Base-by-base conservation (phyloP, 2,329 filamentous ascomycete genomes). In the Xylaria digitata region DNA sequence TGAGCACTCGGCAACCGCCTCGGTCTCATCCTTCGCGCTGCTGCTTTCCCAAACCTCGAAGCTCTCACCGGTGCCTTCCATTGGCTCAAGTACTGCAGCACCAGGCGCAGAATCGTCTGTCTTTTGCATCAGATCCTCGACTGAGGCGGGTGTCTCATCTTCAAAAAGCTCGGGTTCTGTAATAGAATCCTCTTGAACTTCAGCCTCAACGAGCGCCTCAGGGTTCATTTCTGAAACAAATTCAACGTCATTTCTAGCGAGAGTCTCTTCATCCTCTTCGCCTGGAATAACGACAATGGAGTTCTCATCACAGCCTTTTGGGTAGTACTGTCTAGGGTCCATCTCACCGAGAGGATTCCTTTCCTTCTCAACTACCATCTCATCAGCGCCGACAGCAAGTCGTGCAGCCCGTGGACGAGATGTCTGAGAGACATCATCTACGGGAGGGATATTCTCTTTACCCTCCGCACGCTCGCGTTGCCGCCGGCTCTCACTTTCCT, bases 371-470 rank as follows among this genome's bases (percentile, higher is more conserved):
- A 90, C 82, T 19, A 86, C 77, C 83, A 89, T 89, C 65, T 84
- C 82, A 56, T 88, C 86, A 1, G 75, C 73, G 23, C 75, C 74
- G 23, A 75, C 70, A 23, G 72, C 70, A 8, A 77, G 71, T n/a
- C 79, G 76, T 26, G 78, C 70, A n/a, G 75, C 72, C 0, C 77
- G 76, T 1, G 78, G 75, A 23, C 73, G 72, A 17, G 81, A 81
- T 0, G 87, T 89, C 74, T 91, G 86, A 32, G 86, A 88, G 45
- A 91, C 78, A 52, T 92, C 89, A 62, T 87, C 86, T 2, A 81
- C 77, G 1, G 95, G 95, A 4, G 95, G 92, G 19, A 97, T 89
- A 76, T 99, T 99, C 82, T 99, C 95, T 84, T 99, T 99, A 75
- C 87, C 86, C 71, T 92, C 87, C 37, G 84, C 83, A 72, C 83